Evolutionary conservation across 2,329 filamentous ascomycete species (phyloP).

Genomic region (Penicillium sp.): DNA sequence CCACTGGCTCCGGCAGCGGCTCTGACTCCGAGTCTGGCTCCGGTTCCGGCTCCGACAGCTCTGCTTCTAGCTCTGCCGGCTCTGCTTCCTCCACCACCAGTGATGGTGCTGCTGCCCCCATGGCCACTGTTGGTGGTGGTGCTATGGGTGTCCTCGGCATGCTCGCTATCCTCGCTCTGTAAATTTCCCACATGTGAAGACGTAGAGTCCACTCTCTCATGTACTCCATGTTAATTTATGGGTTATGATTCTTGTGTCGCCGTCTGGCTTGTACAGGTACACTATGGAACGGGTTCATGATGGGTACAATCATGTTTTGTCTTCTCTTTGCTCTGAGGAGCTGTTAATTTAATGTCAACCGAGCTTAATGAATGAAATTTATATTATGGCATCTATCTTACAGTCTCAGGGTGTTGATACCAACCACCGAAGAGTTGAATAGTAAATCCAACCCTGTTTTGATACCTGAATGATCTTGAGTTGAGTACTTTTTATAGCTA

Average conservation of each 20-base stretch:
- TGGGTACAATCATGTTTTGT: conserved; percentile 4
- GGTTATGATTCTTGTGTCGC: conserved; percentile 17
- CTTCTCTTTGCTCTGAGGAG: conserved; percentile 4
- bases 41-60: conserved; percentile 18
- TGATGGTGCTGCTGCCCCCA: conserved; percentile 29
- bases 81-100: conserved; percentile 15
- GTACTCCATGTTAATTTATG: conserved; percentile 8
- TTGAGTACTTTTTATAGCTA: too few species aligned
- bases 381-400: neutral
- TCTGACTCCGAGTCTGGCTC: conserved; percentile 24
- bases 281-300: conserved; percentile 16
- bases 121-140: conserved; percentile 33
- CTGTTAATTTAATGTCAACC: conserved; percentile 21
- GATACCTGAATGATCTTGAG: neutral
- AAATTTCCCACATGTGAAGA: conserved; percentile 19
- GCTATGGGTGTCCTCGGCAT: conserved; percentile 44
- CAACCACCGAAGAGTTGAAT: neutral
- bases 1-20: conserved; percentile 9
- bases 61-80: conserved; percentile 5
- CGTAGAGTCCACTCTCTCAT: neutral
- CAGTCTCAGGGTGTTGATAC: neutral
- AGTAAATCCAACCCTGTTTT: neutral
- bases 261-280: conserved; percentile 20
- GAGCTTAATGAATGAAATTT: conserved; percentile 9
- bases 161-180: conserved; percentile 44